Conservation (phyloP, 2,329 filamentous ascomycete genomes). For the Nigrospora oryzae region DNA sequence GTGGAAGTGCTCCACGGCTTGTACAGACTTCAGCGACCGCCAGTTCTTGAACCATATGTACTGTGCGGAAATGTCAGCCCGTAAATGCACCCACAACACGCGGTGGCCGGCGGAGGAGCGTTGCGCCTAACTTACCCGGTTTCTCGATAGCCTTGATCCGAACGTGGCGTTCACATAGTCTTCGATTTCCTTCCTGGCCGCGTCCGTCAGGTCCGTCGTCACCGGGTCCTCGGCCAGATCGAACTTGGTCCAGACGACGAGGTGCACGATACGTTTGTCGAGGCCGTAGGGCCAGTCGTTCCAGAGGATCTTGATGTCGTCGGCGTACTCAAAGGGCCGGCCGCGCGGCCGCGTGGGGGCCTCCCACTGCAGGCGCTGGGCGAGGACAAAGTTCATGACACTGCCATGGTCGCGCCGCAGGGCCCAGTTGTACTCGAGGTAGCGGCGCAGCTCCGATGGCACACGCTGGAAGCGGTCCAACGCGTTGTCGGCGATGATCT, state of each 20-base stretch:
- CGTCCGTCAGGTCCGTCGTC: slow-evolving; percentile 59
- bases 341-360: slow-evolving; percentile 25
- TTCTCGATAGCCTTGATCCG: slow-evolving; percentile 35
- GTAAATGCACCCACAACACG: slow-evolving; percentile 11
- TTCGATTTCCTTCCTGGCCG: slow-evolving; percentile 57
- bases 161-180: slow-evolving; percentile 64
- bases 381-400: slow-evolving; percentile 68
- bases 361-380: slow-evolving; percentile 62
- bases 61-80: slow-evolving; percentile 11
- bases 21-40: slow-evolving; percentile 73
- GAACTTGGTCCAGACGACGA: slow-evolving; percentile 94
- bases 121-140: slow-evolving; percentile 37
- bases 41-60: slow-evolving; percentile 84
- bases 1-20: slow-evolving; percentile 88
- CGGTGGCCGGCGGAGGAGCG: background rate
- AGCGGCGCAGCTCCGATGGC: slow-evolving; percentile 71
- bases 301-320: slow-evolving; percentile 65
- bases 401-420: slow-evolving; percentile 64
- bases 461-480: slow-evolving; percentile 70
- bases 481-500: slow-evolving; percentile 54
- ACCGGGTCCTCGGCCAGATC: slow-evolving; percentile 57
- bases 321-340: slow-evolving; percentile 32
- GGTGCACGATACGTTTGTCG: slow-evolving; percentile 67
- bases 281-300: slow-evolving; percentile 97
- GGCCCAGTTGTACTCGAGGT: slow-evolving; percentile 59